These are phyloP conservation scores for Cladosporium sp. DNA, from an alignment of 2,329 filamentous ascomycete genomes.

Conservation along the genomic window DNA sequence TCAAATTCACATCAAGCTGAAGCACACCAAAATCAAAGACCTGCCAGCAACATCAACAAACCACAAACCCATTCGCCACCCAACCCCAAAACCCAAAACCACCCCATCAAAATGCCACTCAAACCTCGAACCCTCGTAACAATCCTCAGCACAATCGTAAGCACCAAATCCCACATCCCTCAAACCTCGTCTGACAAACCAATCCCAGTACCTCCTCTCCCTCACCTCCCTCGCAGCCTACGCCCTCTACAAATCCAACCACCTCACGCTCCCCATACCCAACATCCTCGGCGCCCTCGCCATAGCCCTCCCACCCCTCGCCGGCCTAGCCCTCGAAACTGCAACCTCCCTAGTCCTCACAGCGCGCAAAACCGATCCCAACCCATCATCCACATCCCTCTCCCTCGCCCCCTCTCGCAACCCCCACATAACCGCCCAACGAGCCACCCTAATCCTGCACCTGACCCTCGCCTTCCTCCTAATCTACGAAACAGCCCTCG, in stretches of 20 bases:
- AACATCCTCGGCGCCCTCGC: conserved; percentile 37
- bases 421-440: conserved; percentile 28
- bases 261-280: conserved; percentile 40
- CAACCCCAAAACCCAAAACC: not conserved
- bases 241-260: conserved; percentile 27
- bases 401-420: conserved; percentile 24
- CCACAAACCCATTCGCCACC: not conserved
- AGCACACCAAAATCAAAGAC: too few relatives aligned
- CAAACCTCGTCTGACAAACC: not conserved
- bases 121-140: conserved; percentile 11
- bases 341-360: conserved; percentile 29
- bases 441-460: conserved; percentile 26
- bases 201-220: conserved; percentile 37
- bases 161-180: not conserved
- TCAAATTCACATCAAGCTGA: too few relatives aligned
- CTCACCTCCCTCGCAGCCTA: conserved; percentile 38
- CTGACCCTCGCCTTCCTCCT: conserved; percentile 36
- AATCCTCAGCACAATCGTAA: conserved; percentile 16
- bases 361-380: too few relatives aligned
- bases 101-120: not conserved
- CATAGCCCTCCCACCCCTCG: conserved; percentile 39
- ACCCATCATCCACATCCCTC: conserved; percentile 25
- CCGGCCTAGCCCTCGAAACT: conserved; percentile 39
- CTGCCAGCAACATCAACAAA: not conserved
- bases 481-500: conserved; percentile 37